Base-by-base conservation (phyloP, 2,329 filamentous ascomycete species). In the Hypoxylon rubiginosum region DNA sequence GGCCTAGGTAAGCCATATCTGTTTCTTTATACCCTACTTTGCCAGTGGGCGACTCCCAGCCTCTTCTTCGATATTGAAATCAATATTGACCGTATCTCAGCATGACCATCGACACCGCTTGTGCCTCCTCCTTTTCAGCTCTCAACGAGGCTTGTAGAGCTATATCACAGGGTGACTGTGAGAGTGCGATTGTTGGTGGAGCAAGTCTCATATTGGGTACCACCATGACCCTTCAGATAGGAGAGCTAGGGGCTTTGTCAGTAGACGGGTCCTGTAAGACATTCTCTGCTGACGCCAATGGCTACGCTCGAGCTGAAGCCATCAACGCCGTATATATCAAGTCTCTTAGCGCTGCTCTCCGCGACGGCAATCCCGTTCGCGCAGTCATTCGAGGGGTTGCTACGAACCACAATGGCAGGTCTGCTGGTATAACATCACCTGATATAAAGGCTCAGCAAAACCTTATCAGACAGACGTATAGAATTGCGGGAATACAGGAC, bases 261-360 rank as follows among this genome's bases (percentile, higher is more conserved):
- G 73, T 58, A 11, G 58, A 58, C 7, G 71, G 63, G 24, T 64
- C 76, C 24, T 73, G 73, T 46, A 73, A 77, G 53, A 75, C 75
- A 1, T 85, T 83, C 62, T 82, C 84, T 39, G 74, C 78, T 1
- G 71, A 76, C 5, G 85, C 83, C 0, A 77, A 85, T 58, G 86
- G 86, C 0, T 88, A 86, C 60, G 83, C 77, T 0, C 78, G 84
- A 4, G 85, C 81, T 1, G 86, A 88, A 65, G 85, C 81, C 3
- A 70, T 82, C 11, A 80, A 73, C 2, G 75, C 79, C 6, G 58
- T 87, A 4, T 74, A 82, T 4, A 61, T 88, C 0, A 87, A 87
- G 73, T 76, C 71, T 0, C 72, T 87, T 0, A 73, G 77, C 3
- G 78, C 82, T 48, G 85, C 85, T 0, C 61, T 87, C 4, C 73